Evolutionary conservation across 768 basidiomycete species (phyloP).

Genomic region (Phaeolepiota aurea): DNA sequence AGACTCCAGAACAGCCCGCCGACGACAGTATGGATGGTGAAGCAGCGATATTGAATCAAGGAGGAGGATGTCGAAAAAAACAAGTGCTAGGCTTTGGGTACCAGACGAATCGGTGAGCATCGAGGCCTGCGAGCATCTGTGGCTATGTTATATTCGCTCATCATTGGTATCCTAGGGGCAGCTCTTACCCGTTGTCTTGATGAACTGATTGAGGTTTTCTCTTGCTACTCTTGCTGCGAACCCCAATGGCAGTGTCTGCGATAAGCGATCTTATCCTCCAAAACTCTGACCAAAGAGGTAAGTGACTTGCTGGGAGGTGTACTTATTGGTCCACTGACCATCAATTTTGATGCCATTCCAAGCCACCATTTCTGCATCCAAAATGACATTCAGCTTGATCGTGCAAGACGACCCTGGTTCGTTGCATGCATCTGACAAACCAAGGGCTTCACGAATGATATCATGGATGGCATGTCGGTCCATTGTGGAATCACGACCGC

Average conservation of each 20-base stretch:
- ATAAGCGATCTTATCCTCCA: constrained; percentile 64
- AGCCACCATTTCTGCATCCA: constrained; percentile 89
- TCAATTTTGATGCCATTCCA: constrained; percentile 66
- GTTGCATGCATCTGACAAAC: constrained; percentile 17
- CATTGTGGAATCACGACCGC: constrained; percentile 70
- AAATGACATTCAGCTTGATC: constrained; percentile 34
- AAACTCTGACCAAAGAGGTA: constrained; percentile 45
- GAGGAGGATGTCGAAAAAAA: constrained; percentile 83
- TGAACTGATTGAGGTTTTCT: constrained; percentile 11
- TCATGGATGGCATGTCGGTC: constrained; percentile 63
- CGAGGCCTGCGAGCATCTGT: constrained; percentile 17
- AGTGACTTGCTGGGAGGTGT: neutral
- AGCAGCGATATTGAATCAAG: constrained; percentile 56
- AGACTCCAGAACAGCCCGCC: constrained; percentile 55
- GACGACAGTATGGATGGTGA: constrained; percentile 42
- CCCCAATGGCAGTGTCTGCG: constrained; percentile 46
- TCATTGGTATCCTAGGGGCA: too few relatives aligned
- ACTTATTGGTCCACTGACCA: constrained; percentile 42
- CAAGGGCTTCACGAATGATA: constrained; percentile 55
- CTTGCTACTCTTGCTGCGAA: constrained; percentile 28
- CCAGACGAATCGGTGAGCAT: constrained; percentile 24
- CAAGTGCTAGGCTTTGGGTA: constrained; percentile 59
- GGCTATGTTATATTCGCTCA: too few relatives aligned
- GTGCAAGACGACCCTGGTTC: constrained; percentile 5
- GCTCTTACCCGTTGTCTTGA: constrained; percentile 9